Percentiles rank a stretch among this genome's conserved stretches.
Conservation (phyloP, 2,329 filamentous ascomycete genomes). For the Biscogniauxia mediterranea region DNA sequence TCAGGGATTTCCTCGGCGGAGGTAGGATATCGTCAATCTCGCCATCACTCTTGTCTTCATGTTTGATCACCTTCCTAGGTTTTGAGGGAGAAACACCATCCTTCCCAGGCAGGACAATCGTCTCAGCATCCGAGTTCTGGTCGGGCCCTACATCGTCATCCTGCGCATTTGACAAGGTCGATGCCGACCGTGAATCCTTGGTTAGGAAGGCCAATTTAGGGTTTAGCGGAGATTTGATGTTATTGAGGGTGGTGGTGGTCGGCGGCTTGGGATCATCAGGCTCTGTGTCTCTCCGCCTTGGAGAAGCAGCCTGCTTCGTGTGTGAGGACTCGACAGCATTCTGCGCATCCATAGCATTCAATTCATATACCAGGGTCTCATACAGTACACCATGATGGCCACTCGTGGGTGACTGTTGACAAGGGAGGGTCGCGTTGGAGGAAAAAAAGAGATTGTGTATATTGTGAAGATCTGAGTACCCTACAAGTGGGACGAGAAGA, state of each 20-base stretch:
- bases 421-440: slow-evolving; percentile 14
- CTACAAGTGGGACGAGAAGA: slow-evolving; percentile 15
- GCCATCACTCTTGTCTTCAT: slow-evolving; percentile 61
- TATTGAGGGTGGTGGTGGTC: slow-evolving; percentile 23
- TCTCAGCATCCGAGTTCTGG: slow-evolving; percentile 70
- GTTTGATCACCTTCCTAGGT: slow-evolving; percentile 60
- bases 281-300: slow-evolving; percentile 43
- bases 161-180: slow-evolving; percentile 32
- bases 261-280: slow-evolving; percentile 33
- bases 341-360: slow-evolving; percentile 69
- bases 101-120: slow-evolving; percentile 65
- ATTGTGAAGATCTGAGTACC: slow-evolving; percentile 12
- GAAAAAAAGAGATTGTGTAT: slow-evolving; percentile 13
- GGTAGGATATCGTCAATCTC: slow-evolving; percentile 42
- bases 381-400: slow-evolving; percentile 60
- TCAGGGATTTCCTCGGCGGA: slow-evolving; percentile 35
- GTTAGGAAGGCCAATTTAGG: slow-evolving; percentile 25
- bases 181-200: slow-evolving; percentile 32
- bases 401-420: slow-evolving; percentile 36
- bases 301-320: slow-evolving; percentile 57
- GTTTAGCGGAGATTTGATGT: slow-evolving; percentile 18
- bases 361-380: slow-evolving; percentile 45
- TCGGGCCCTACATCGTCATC: slow-evolving; percentile 49
- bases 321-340: slow-evolving; percentile 63
- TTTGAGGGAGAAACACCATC: slow-evolving; percentile 64